A percentile compares a stretch with the other conserved stretches of the same genome.
phyloP scores from a whole-genome alignment of 2,329 filamentous ascomycete genomes.

The Phialemonium atrogriseum region DNA sequence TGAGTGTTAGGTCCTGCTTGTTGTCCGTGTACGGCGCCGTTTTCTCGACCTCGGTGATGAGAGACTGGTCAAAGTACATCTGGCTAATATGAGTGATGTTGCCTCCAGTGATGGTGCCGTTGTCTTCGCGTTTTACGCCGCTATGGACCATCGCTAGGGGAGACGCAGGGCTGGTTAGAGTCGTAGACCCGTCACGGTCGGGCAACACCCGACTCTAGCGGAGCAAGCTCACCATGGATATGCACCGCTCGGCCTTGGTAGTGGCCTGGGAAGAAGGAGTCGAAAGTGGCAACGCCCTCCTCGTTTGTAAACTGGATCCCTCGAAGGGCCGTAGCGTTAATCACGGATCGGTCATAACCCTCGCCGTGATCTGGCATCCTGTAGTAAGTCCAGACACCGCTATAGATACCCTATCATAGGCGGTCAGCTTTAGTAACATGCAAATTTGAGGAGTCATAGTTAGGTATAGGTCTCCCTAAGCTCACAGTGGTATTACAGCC shows the following conservation, averaged over 20 bases:
- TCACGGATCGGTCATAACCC: slow-evolving; percentile 25
- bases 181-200: too few species aligned
- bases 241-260: slow-evolving; percentile 36
- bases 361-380: too few species aligned
- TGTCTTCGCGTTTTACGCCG: slow-evolving; percentile 24
- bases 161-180: too few species aligned
- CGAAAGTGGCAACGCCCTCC: slow-evolving; percentile 33
- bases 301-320: slow-evolving; percentile 30
- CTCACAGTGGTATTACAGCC: slow-evolving; percentile 11
- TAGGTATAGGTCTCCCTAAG: too few species aligned
- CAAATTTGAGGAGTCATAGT: too few species aligned
- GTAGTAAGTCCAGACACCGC: slow-evolving; percentile 30
- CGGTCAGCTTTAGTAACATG: slow-evolving; percentile 1
- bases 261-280: slow-evolving; percentile 35
- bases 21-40: slow-evolving; percentile 38
- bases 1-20: slow-evolving; percentile 32
- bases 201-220: too few species aligned
- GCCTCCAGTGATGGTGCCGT: slow-evolving; percentile 36
- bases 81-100: slow-evolving; percentile 57
- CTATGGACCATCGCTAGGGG: slow-evolving; percentile 37
- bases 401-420: slow-evolving; percentile 22
- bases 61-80: slow-evolving; percentile 54
- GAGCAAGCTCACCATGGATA: too few species aligned
- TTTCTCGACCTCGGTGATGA: slow-evolving; percentile 42
- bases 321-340: slow-evolving; percentile 31